Evolutionary conservation across 345 rosid genomes (phyloP), one percentile per base, ranked within the genome.

Genomic region (Trapa incisa): DNA sequence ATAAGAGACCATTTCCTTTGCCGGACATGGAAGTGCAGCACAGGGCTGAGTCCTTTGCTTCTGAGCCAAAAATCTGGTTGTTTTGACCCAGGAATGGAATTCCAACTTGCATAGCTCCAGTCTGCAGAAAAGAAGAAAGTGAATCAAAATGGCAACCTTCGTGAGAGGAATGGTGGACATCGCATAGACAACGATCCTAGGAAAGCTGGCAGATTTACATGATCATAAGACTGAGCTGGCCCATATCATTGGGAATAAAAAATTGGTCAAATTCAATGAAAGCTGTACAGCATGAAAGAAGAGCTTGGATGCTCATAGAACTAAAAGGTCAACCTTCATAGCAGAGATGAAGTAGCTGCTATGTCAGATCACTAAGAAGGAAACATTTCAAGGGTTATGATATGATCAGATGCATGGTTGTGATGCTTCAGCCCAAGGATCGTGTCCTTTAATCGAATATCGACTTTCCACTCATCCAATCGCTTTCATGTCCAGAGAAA

Each of bases 11-110:
- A 68, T 78, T 85, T 71, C 69, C 78, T 33, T 68, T 37, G 56
- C 77, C 77, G 61, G 84, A 68, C 17, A 73, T 73, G 6, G 86
- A 84, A 61, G 69, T 45, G 43, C 87, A 83, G 74, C 80, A 78
- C 72, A 73, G 67, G 15, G 75, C 68, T 11, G 73, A 79, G 81
- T 84, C 86, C 68, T 77, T 81, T 64, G 70, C 67, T 50, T 80
- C 88, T 41, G 73, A 79, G 52, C 70, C 71, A 47, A 61, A 64
- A 37, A 29, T 63, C 78, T 81, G 76, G 37, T 74, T 79, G 17
- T 70, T 76, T 7, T 65, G 70, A 58, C 75, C 72, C 36, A 73
- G 65, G 70, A 74, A 80, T 15, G 83, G 73, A 47, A 75, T 42
- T 42, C 76, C 84, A n/a, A 42, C 62, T 54, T 78, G 79, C 64